These are phyloP conservation scores for Thymus quinquecostatus DNA, from an alignment of 257 asterid species.

Conservation along the genomic window DNA sequence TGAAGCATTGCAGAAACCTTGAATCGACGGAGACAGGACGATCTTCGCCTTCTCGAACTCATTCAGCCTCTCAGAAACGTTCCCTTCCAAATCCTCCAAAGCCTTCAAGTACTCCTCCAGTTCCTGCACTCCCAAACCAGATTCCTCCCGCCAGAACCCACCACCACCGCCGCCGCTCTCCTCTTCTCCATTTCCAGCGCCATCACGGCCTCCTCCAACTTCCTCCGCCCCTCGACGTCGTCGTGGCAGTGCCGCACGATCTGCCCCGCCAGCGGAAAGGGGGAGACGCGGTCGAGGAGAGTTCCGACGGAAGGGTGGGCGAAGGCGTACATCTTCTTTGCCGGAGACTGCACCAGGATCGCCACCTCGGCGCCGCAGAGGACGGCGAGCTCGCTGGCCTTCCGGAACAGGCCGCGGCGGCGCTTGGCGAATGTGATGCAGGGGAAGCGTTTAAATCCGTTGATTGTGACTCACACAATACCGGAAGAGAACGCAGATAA, in stretches of 20 bases:
- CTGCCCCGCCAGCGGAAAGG: neutral
- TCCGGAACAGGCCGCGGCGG: conserved; percentile 40
- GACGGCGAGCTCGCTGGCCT: conserved; percentile 44
- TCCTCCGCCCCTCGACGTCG: neutral
- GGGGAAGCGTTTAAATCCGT: too few species aligned
- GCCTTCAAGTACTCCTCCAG: conserved; percentile 43
- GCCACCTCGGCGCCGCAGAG: conserved; percentile 37
- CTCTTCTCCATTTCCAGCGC: conserved; percentile 36
- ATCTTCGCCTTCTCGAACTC: neutral
- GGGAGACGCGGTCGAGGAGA: conserved; percentile 13
- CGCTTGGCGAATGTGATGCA: conserved; percentile 44
- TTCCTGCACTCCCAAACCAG: conserved; percentile 39
- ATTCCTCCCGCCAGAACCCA: conserved; percentile 45
- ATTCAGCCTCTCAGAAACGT: conserved; percentile 31
- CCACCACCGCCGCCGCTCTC: neutral
- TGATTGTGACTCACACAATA: too few species aligned
- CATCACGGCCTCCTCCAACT: conserved; percentile 33
- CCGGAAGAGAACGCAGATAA: too few species aligned
- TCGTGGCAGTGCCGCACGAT: neutral
- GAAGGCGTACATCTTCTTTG: conserved; percentile 31
- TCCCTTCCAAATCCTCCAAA: conserved; percentile 40
- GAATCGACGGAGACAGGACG: neutral
- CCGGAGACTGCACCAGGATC: conserved; percentile 43
- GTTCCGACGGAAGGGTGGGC: conserved; percentile 35
- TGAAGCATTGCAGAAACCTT: neutral